A percentile compares a stretch with the other conserved stretches of the same genome.
These are phyloP conservation scores for Helianthus annuus DNA, from an alignment of 129 eudicot genomes.

Conservation along the genomic window DNA sequence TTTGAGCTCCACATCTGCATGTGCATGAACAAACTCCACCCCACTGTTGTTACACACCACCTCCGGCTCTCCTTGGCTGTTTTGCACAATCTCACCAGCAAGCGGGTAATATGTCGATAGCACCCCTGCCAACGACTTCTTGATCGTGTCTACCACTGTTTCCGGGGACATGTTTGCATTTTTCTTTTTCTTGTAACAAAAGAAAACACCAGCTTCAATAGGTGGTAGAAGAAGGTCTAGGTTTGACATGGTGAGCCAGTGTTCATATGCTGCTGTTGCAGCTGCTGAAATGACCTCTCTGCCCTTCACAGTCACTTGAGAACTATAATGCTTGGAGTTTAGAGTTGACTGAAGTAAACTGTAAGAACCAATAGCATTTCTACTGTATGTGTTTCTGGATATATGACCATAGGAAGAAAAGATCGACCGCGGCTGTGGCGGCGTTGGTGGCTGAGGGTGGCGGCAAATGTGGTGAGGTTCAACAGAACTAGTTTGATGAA, in stretches of 20 bases:
- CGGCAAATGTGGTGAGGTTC: not conserved
- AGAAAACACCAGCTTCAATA: too few relatives aligned
- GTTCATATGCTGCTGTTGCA: slow-evolving; percentile 30
- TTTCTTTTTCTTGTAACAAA: slow-evolving; percentile 29
- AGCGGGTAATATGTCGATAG: slow-evolving; percentile 44
- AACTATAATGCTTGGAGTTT: not conserved
- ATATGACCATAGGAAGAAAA: not conserved
- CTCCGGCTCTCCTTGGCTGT: too few relatives aligned
- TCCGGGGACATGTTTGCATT: not conserved
- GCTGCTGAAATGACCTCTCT: slow-evolving; percentile 39
- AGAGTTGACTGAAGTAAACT: not conserved
- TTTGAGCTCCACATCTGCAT: too few relatives aligned
- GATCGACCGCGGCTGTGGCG: not conserved
- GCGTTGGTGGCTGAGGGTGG: slow-evolving; percentile 19
- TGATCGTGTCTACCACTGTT: slow-evolving; percentile 33
- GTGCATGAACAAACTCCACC: too few relatives aligned
- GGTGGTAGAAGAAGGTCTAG: too few relatives aligned
- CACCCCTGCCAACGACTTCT: slow-evolving; percentile 43
- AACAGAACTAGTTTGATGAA: not conserved
- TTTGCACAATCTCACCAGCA: too few relatives aligned
- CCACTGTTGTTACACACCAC: too few relatives aligned
- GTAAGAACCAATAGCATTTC: not conserved
- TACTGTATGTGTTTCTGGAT: not conserved
- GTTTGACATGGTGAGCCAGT: slow-evolving; percentile 38
- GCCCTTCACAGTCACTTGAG: slow-evolving; percentile 32